Conservation (phyloP, 176 grass and related monocot species). For the Zoysia japonica region DNA sequence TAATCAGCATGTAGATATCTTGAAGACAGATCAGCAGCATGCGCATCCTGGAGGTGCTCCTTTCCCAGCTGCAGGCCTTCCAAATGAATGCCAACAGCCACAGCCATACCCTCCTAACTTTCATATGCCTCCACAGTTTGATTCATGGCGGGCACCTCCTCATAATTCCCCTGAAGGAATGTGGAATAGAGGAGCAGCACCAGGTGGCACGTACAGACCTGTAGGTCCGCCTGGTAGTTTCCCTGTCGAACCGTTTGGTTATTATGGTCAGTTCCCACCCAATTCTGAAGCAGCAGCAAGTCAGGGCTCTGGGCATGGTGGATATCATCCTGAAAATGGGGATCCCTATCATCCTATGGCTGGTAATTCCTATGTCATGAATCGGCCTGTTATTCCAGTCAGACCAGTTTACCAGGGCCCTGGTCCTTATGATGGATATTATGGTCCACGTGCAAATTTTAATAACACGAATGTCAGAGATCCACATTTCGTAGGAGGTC, state of each 20-base stretch:
- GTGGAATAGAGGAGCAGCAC: constrained; percentile 65
- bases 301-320: constrained; percentile 43
- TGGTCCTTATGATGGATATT: constrained; percentile 72
- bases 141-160: constrained; percentile 70
- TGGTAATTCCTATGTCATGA: constrained; percentile 69
- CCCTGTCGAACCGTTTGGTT: constrained; percentile 66
- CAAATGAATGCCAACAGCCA: constrained; percentile 44
- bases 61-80: constrained; percentile 37
- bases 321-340: constrained; percentile 64
- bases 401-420: constrained; percentile 72
- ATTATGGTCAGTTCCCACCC: constrained; percentile 66
- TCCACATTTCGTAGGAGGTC: constrained; percentile 47
- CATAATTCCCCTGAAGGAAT: constrained; percentile 67
- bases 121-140: constrained; percentile 57
- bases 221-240: constrained; percentile 52
- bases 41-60: constrained; percentile 39
- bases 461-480: constrained; percentile 54
- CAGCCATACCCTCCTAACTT: constrained; percentile 55
- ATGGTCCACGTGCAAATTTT: constrained; percentile 60
- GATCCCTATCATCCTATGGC: constrained; percentile 53
- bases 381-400: constrained; percentile 68
- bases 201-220: constrained; percentile 63
- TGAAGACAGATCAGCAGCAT: constrained; percentile 56
- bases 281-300: constrained; percentile 60
- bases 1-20: constrained; percentile 51